phyloP scores from a whole-genome alignment of 1,139 yeast species.

The Sugiyamaella xylanicola region DNA sequence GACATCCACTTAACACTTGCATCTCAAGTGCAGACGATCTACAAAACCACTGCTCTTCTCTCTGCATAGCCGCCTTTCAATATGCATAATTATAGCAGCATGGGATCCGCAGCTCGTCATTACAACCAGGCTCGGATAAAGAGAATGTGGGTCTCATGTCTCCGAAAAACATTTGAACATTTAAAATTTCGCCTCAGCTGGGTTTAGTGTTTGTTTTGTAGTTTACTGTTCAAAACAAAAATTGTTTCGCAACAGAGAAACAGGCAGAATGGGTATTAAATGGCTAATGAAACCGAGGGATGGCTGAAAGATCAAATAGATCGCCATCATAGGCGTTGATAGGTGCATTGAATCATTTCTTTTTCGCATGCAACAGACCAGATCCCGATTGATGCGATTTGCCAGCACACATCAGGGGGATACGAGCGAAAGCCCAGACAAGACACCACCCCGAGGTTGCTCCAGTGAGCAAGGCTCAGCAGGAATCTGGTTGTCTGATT shows the following conservation, averaged over 20 bases:
- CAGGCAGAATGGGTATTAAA: background rate
- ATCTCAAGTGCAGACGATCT: background rate
- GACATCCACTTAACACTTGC: background rate
- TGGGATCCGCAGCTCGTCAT: background rate
- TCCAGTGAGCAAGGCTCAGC: background rate
- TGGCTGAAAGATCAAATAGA: background rate
- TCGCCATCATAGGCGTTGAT: conserved; percentile 6
- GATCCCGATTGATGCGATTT: conserved; percentile 3
- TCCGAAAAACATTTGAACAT: background rate
- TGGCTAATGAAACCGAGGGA: background rate
- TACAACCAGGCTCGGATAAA: background rate
- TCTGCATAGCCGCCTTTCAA: background rate
- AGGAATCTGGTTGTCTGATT: too few relatives aligned
- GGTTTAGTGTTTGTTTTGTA: background rate
- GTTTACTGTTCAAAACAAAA: too few relatives aligned
- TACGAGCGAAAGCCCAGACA: background rate
- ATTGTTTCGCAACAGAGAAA: too few relatives aligned
- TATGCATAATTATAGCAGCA: background rate
- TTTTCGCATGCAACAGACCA: background rate
- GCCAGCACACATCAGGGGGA: background rate
- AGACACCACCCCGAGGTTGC: background rate
- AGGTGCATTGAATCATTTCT: conserved; percentile 1
- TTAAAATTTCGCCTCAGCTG: background rate
- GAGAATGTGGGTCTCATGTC: background rate
- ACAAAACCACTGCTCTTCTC: background rate